A percentile compares a stretch with the other conserved stretches of the same genome.
phyloP scores from a whole-genome alignment of 78 protist genomes.

The Tieghemostelium lacteum region DNA sequence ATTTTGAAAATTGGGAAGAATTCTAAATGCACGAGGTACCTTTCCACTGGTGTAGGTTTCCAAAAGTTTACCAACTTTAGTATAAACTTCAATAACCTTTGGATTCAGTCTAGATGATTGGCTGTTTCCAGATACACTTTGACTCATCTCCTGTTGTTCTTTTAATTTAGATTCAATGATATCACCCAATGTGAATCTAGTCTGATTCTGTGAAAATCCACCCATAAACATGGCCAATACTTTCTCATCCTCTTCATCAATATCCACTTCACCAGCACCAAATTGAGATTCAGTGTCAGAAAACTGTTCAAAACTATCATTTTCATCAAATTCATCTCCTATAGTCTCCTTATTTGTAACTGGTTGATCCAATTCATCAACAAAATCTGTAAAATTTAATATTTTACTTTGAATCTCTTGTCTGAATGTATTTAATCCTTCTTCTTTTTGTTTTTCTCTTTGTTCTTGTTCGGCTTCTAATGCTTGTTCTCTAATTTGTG shows the following conservation, averaged over 20 bases:
- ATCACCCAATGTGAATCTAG: conserved; percentile 85
- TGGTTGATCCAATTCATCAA: conserved; percentile 40
- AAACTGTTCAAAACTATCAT: conserved; percentile 51
- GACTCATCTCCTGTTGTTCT: conserved; percentile 56
- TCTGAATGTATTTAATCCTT: not conserved
- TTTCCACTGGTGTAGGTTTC: conserved; percentile 90
- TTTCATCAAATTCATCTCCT: conserved; percentile 22
- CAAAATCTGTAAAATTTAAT: conserved; percentile 34
- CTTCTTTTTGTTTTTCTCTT: conserved; percentile 6
- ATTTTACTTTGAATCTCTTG: not conserved
- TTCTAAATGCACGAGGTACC: conserved; percentile 96
- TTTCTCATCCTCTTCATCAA: conserved; percentile 83
- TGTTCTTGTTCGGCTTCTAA: conserved; percentile 67
- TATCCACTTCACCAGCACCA: conserved; percentile 56
- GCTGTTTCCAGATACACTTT: not conserved
- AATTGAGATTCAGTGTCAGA: conserved; percentile 4
- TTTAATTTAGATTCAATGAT: conserved; percentile 78
- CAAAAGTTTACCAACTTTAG: conserved; percentile 90
- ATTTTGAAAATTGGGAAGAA: conserved; percentile 92
- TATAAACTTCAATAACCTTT: conserved; percentile 82
- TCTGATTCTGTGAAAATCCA: conserved; percentile 32
- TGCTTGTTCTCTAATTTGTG: conserved; percentile 62
- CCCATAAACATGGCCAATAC: conserved; percentile 72
- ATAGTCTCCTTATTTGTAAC: not conserved
- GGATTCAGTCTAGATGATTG: conserved; percentile 40